Base-by-base conservation (phyloP, 163 green algal genomes). In the Scenedesmus sp. region DNA sequence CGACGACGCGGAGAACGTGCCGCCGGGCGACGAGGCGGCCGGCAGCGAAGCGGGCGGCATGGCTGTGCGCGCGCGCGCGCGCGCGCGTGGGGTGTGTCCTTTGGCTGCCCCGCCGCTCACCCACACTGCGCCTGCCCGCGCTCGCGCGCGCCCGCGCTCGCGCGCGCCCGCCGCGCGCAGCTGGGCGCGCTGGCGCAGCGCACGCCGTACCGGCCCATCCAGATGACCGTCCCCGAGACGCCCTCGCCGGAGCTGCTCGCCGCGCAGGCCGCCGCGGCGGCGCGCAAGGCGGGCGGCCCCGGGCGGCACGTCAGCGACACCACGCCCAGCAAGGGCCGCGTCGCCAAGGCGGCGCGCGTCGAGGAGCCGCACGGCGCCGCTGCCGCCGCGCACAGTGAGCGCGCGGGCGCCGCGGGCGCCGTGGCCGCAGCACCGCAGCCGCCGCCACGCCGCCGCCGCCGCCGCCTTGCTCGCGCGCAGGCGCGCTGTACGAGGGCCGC, bases 201-300 rank as follows among this genome's bases (percentile, higher is more conserved):
- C 34, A 81, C 74, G n/a, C 74, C 74, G 13, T 81, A 69, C 39
- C 50, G 74, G 63, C 74, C 64, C 29, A 63, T 82, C 53, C 88
- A 96, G 75, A 87, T 95, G 87, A 96, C 92, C 4, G 90, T 97
- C 45, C 93, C 93, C 24, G 93, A 97, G 84, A 97, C 93, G 14
- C 93, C 93, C 57, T 90, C 87, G 34, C 93, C 92, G 4, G 87
- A 76, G 31, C 34, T 67, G 26, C n/a, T 67, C 10, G 29, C 29
- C n/a, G 44, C 53, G 44, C 62, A 75, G 62, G 63, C 63, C 31
- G 51, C 51, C 3, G 22, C 56, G 39, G 63, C 50, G 39, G 65
- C 53, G 22, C 20, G 20, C 62, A 51, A 44, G 24, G 36, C 17
- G 15, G 39, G 44, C 15, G 86, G 82, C 1, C 84, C 87, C 14